Base-by-base conservation (phyloP, 208 protist species). In the Acanthamoeba healyi region DNA sequence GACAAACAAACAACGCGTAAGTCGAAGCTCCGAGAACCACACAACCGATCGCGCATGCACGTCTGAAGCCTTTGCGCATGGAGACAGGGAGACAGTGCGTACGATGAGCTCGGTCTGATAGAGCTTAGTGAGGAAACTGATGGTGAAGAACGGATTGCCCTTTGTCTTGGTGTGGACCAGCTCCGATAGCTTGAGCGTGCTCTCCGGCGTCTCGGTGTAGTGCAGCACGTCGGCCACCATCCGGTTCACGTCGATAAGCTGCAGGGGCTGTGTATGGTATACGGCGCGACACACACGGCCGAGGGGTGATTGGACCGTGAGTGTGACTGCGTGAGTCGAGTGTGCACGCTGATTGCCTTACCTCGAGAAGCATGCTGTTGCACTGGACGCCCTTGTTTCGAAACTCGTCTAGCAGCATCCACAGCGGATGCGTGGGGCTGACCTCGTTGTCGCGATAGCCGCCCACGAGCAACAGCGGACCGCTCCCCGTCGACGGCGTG, bases 131-230 rank as follows among this genome's bases (percentile, higher is more conserved):
- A 92, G 86, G 61, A 92, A 92, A 29, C 86, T 92, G 44, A 92
- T 92, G 54, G 86, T 92, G 40, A 92, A 92, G 86, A 92, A 92
- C 24, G 86, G 86, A 32, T 92, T 92, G 56, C 86, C 86, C 54
- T 92, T 67, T 0, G 86, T 92, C 61, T 92, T 92, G 54, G 54
- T 46, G 36, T 49, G 51, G 17, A 72, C 56, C 56, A 92, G 86
- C 40, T 74, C 86, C 34, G 86, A 67, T 3, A 92, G 61, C 54
- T 67, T 58, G 32, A 74, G 54, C 10, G 58, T 77, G 24, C 38
- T 38, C 46, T 92, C 36, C 26, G 54, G 46, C 44, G 24, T 9
- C n/a, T 92, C n/a, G 15, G 24, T 24, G n/a, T 42, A 72, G 36
- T 86, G 77, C 77, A 92, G 40, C 26, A 72, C 56, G 46, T 92